Conservation (phyloP, 2,329 filamentous ascomycete species). For the Fusarium equiseti region DNA sequence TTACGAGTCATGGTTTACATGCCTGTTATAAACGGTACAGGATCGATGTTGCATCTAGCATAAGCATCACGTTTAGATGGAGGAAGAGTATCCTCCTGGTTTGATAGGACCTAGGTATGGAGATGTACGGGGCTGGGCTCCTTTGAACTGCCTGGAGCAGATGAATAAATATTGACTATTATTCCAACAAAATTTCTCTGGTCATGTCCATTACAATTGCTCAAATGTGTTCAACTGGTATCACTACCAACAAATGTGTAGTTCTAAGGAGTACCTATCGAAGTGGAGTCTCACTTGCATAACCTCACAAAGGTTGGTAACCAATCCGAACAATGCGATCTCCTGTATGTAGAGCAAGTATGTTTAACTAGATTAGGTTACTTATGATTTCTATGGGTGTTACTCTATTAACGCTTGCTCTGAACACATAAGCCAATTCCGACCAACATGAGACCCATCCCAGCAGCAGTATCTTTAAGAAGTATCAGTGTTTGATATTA, state of each 20-base stretch:
- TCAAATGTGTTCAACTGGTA: neutral
- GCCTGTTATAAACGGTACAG: constrained; percentile 25
- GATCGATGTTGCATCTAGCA: constrained; percentile 16
- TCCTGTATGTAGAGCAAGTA: constrained; percentile 17
- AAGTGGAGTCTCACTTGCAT: constrained; percentile 43
- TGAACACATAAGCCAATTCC: constrained; percentile 89
- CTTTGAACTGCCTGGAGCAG: constrained; percentile 48
- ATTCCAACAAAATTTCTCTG: neutral
- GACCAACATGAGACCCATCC: constrained; percentile 81
- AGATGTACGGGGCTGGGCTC: constrained; percentile 41
- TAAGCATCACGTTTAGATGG: constrained; percentile 27
- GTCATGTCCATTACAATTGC: neutral
- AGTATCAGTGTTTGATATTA: neutral
- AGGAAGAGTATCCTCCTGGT: constrained; percentile 29
- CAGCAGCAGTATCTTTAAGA: constrained; percentile 79
- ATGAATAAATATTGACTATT: constrained; percentile 24
- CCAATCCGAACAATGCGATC: constrained; percentile 39
- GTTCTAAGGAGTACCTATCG: neutral
- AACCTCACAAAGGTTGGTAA: constrained; percentile 16
- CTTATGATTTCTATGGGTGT: constrained; percentile 5
- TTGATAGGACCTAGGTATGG: constrained; percentile 2
- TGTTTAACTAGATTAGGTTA: constrained; percentile 4
- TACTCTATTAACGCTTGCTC: constrained; percentile 61
- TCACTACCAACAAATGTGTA: neutral
- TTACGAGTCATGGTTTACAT: constrained; percentile 27